A percentile compares a stretch with the other conserved stretches of the same genome.
These are phyloP conservation scores for Amanita brunnescens DNA, from an alignment of 768 basidiomycete genomes.

Conservation along the genomic window DNA sequence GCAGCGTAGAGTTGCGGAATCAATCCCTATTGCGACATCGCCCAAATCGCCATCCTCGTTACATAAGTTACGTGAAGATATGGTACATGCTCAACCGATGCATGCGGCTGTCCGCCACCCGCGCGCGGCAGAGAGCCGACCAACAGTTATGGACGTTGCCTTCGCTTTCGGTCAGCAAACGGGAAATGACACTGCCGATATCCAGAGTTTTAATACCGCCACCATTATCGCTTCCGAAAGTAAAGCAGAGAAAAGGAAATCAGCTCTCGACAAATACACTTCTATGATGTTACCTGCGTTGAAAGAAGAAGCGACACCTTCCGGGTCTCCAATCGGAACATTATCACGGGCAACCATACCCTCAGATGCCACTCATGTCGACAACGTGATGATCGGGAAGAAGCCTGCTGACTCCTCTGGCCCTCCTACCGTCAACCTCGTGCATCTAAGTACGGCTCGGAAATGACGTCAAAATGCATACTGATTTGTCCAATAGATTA, in stretches of 20 bases:
- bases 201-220: neutral
- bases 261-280: slow-evolving; percentile 62
- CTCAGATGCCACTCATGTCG: neutral
- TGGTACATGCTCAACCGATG: slow-evolving; percentile 13
- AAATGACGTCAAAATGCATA: neutral
- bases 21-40: neutral
- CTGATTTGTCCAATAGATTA: slow-evolving; percentile 5
- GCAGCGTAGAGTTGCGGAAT: slow-evolving; percentile 3
- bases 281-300: slow-evolving; percentile 54
- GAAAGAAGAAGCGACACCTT: slow-evolving; percentile 59
- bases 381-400: neutral
- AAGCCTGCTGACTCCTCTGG: neutral
- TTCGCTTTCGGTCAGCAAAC: slow-evolving; percentile 39
- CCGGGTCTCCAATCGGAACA: slow-evolving; percentile 44
- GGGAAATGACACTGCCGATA: neutral
- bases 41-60: slow-evolving; percentile 1
- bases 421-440: neutral
- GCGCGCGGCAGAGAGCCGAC: slow-evolving; percentile 59
- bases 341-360: slow-evolving; percentile 26
- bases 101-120: slow-evolving; percentile 31
- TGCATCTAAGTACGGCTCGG: slow-evolving; percentile 1
- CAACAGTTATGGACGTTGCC: slow-evolving; percentile 74
- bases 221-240: slow-evolving; percentile 12
- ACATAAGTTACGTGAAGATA: slow-evolving; percentile 14
- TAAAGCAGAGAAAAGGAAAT: slow-evolving; percentile 49